phyloP scores from a whole-genome alignment of 164 flowering plant genomes.

The Tetrastigma voinierianum region DNA sequence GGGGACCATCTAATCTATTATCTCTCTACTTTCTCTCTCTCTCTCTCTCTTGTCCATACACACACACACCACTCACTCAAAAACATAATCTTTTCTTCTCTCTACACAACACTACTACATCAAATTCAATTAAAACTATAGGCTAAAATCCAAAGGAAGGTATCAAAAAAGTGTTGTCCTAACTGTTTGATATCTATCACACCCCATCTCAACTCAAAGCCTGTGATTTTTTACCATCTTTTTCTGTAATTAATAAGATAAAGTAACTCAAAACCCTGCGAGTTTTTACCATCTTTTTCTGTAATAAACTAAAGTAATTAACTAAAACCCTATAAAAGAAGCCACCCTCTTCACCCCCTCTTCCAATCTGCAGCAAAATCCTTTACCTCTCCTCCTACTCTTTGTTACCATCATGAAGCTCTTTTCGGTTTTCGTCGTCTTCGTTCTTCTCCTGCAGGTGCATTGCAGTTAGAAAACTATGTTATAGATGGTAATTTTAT shows the following conservation, averaged over 20 bases:
- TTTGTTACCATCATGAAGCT: constrained; percentile 18
- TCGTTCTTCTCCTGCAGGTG: constrained; percentile 22
- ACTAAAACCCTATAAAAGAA: neutral
- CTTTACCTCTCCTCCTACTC: neutral
- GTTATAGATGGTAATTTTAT: neutral
- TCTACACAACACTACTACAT: neutral
- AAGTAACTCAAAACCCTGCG: too few relatives aligned
- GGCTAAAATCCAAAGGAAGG: constrained; percentile 3
- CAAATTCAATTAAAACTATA: constrained; percentile 1
- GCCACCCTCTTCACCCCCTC: neutral
- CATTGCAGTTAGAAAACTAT: too few relatives aligned
- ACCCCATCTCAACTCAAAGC: neutral
- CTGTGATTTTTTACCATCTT: constrained; percentile 1
- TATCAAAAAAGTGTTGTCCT: constrained; percentile 10
- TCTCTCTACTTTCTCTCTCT: too few relatives aligned
- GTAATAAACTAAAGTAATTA: too few relatives aligned
- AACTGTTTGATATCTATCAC: neutral
- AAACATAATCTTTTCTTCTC: too few relatives aligned
- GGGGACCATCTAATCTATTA: neutral
- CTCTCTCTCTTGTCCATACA: constrained; percentile 8
- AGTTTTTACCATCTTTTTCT: too few relatives aligned
- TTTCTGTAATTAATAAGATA: too few relatives aligned
- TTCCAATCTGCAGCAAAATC: neutral
- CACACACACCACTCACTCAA: neutral
- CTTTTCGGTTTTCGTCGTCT: constrained; percentile 7